phyloP scores from a whole-genome alignment of 441 rosid genomes.

The Flueggea neowawraea region DNA sequence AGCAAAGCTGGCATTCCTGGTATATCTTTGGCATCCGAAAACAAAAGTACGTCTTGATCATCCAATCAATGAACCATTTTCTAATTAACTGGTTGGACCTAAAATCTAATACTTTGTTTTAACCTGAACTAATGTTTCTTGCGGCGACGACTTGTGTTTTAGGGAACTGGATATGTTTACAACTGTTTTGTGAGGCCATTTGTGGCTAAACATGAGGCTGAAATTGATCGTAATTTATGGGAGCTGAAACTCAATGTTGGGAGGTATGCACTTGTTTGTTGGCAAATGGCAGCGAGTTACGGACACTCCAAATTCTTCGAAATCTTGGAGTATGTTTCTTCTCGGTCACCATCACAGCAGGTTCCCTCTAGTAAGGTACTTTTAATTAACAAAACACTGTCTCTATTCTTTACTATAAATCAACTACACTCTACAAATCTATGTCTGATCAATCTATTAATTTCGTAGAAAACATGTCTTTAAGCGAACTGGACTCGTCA shows the following conservation, averaged over 20 bases:
- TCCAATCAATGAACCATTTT: too few relatives aligned
- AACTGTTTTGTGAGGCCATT: slow-evolving; percentile 41
- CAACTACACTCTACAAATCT: too few relatives aligned
- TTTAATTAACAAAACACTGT: not conserved
- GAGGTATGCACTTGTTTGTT: slow-evolving; percentile 41
- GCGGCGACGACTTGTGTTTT: not conserved
- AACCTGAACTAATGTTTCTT: not conserved
- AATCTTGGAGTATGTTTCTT: slow-evolving; percentile 44
- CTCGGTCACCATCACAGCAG: slow-evolving; percentile 30
- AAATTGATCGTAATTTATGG: slow-evolving; percentile 54
- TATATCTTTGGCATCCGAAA: slow-evolving; percentile 67
- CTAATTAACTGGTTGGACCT: too few relatives aligned
- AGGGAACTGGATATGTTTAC: slow-evolving; percentile 58
- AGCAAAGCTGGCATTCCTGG: slow-evolving; percentile 59
- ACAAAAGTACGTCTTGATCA: slow-evolving; percentile 34
- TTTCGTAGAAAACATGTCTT: too few relatives aligned
- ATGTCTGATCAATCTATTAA: too few relatives aligned
- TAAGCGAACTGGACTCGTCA: too few relatives aligned
- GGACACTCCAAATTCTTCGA: slow-evolving; percentile 44
- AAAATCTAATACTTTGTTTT: too few relatives aligned
- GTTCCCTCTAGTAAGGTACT: slow-evolving; percentile 31
- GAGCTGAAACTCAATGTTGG: slow-evolving; percentile 50
- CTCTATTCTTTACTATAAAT: too few relatives aligned
- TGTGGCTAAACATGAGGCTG: slow-evolving; percentile 57
- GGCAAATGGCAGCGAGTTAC: slow-evolving; percentile 49